These are phyloP conservation scores for Silene vulgaris DNA, from an alignment of 179 eudicot genomes.

Conservation along the genomic window DNA sequence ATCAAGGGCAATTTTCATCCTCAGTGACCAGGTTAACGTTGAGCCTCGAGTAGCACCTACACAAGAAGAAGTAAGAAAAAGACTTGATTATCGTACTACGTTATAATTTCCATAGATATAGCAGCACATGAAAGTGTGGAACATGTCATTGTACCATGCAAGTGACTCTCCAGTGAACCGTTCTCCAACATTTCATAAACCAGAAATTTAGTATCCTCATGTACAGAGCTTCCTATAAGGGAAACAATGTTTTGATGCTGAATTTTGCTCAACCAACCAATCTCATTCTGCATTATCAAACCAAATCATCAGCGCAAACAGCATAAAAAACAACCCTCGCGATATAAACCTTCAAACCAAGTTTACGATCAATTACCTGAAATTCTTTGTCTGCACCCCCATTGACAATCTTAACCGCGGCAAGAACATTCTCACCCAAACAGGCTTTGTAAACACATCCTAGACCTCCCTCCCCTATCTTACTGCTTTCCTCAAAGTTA, in stretches of 20 bases:
- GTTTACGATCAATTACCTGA: constrained; percentile 18
- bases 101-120: background rate
- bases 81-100: background rate
- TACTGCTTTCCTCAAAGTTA: constrained; percentile 45
- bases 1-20: constrained; percentile 88
- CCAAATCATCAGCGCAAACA: constrained; percentile 9
- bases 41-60: constrained; percentile 58
- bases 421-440: constrained; percentile 41
- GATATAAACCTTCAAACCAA: background rate
- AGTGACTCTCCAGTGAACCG: constrained; percentile 69
- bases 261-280: constrained; percentile 59
- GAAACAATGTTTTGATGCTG: constrained; percentile 64
- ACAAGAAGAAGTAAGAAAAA: background rate
- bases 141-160: constrained; percentile 54
- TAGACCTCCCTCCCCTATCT: constrained; percentile 49
- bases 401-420: constrained; percentile 55
- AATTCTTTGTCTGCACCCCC: constrained; percentile 25
- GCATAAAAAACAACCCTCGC: background rate
- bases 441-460: constrained; percentile 63
- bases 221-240: constrained; percentile 59
- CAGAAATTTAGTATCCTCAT: constrained; percentile 53
- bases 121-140: background rate
- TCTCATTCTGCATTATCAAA: constrained; percentile 56
- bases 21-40: constrained; percentile 59
- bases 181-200: constrained; percentile 79